phyloP scores from a whole-genome alignment of 257 asterid species.

The Hygrophila difformis region DNA sequence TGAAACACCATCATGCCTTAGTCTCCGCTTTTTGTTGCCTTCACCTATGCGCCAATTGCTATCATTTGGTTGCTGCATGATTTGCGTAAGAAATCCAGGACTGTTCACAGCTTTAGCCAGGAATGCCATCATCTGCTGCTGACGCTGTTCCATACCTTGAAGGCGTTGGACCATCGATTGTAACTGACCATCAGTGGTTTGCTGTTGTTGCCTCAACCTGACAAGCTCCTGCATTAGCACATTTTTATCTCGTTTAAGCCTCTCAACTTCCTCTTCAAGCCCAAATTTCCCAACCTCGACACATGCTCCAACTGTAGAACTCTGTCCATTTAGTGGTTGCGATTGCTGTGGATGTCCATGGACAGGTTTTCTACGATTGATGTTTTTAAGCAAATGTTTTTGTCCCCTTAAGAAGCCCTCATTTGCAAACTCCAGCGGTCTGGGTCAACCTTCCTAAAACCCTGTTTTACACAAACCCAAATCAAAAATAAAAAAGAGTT shows the following conservation, averaged over 20 bases:
- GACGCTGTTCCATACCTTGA: conserved; percentile 98
- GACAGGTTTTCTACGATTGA: conserved; percentile 71
- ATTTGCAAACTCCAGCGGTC: conserved; percentile 93
- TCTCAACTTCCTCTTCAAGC: conserved; percentile 87
- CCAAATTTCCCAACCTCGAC: conserved; percentile 96
- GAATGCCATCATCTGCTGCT: conserved; percentile 95
- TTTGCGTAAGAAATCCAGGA: conserved; percentile 84
- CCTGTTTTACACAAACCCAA: conserved; percentile 33
- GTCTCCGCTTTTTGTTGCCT: conserved; percentile 80
- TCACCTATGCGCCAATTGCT: conserved; percentile 46
- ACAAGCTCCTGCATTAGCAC: conserved; percentile 95
- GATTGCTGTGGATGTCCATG: conserved; percentile 69
- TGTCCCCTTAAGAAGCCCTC: conserved; percentile 92
- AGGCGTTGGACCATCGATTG: conserved; percentile 80
- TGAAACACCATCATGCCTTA: conserved; percentile 49
- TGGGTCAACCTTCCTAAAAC: conserved; percentile 84
- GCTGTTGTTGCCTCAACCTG: conserved; percentile 85
- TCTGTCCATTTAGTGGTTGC: conserved; percentile 53
- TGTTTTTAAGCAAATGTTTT: conserved; percentile 68
- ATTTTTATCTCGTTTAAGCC: conserved; percentile 84
- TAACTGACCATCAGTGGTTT: conserved; percentile 71
- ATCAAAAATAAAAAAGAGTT: conserved; percentile 5
- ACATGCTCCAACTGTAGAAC: conserved; percentile 57
- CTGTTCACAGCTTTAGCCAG: conserved; percentile 94
- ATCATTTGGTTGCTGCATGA: conserved; percentile 80